A percentile compares a stretch with the other conserved stretches of the same genome.
These are phyloP conservation scores for Gentiana straminea DNA, from an alignment of 257 asterid species.

Conservation along the genomic window DNA sequence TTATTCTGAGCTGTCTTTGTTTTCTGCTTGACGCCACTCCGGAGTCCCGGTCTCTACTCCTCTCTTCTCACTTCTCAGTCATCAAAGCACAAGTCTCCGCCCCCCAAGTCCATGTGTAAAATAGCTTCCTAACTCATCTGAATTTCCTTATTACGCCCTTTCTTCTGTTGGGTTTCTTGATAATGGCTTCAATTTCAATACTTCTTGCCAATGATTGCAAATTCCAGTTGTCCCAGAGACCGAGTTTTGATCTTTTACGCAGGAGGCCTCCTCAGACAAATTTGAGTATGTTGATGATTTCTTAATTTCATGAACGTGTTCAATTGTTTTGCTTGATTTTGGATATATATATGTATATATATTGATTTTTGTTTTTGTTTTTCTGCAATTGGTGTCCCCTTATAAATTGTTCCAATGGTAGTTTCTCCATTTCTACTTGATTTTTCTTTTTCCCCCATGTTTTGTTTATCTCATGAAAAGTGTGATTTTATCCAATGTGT, in stretches of 20 bases:
- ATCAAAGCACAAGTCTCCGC: too few relatives aligned
- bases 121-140: too few relatives aligned
- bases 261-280: conserved; percentile 8
- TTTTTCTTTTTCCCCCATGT: neutral
- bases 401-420: neutral
- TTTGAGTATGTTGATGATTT: conserved; percentile 17
- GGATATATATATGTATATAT: neutral
- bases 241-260: conserved; percentile 12
- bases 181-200: conserved; percentile 35
- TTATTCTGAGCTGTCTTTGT: too few relatives aligned
- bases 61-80: too few relatives aligned
- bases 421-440: neutral
- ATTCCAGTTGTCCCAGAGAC: conserved; percentile 16
- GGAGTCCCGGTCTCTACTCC: too few relatives aligned
- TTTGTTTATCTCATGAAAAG: neutral
- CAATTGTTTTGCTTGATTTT: neutral
- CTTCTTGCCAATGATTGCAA: conserved; percentile 20
- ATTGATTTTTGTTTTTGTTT: neutral
- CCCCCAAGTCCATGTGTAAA: too few relatives aligned
- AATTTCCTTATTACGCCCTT: neutral
- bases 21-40: too few relatives aligned
- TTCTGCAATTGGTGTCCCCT: neutral
- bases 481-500: conserved; percentile 1
- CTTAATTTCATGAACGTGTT: conserved; percentile 1
- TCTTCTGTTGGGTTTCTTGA: neutral